phyloP scores from a whole-genome alignment of 345 rosid species.

The Balakata baccata region DNA sequence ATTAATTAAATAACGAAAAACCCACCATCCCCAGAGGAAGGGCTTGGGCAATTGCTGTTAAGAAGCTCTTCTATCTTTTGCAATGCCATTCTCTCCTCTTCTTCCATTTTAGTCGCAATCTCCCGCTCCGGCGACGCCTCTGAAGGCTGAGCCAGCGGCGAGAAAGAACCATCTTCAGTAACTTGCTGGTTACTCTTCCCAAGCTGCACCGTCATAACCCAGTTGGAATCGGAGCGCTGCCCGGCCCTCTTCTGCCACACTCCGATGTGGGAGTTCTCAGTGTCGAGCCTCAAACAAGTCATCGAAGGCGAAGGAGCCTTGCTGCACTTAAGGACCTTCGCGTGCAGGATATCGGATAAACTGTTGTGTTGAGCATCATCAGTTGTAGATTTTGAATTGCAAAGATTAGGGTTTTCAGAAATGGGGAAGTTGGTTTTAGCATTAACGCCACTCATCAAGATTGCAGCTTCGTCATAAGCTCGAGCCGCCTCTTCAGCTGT shows the following conservation, averaged over 20 bases:
- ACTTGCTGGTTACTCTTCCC: constrained; percentile 27
- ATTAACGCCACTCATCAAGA: constrained; percentile 39
- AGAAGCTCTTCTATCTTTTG: constrained; percentile 97
- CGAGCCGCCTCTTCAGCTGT: constrained; percentile 34
- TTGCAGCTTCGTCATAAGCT: constrained; percentile 44
- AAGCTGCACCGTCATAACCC: constrained; percentile 78
- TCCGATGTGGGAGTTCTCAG: constrained; percentile 64
- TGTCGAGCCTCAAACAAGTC: constrained; percentile 76
- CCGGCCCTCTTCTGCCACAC: constrained; percentile 85
- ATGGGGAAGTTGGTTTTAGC: constrained; percentile 44
- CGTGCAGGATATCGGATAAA: constrained; percentile 51
- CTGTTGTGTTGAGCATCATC: constrained; percentile 20
- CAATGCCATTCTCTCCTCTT: constrained; percentile 68
- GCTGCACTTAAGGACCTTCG: constrained; percentile 61
- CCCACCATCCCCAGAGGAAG: constrained; percentile 8
- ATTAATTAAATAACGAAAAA: neutral
- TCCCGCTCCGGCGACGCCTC: neutral
- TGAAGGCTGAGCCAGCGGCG: neutral
- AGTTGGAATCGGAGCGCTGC: constrained; percentile 49
- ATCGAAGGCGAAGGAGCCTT: constrained; percentile 64
- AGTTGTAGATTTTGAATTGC: too few species aligned
- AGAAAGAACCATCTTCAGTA: constrained; percentile 1
- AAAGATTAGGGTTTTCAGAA: constrained; percentile 15
- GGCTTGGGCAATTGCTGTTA: constrained; percentile 48
- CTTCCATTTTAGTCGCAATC: constrained; percentile 40